Conservation (phyloP, 805 yeast genomes). For the Danielozyma ontarioensis region DNA sequence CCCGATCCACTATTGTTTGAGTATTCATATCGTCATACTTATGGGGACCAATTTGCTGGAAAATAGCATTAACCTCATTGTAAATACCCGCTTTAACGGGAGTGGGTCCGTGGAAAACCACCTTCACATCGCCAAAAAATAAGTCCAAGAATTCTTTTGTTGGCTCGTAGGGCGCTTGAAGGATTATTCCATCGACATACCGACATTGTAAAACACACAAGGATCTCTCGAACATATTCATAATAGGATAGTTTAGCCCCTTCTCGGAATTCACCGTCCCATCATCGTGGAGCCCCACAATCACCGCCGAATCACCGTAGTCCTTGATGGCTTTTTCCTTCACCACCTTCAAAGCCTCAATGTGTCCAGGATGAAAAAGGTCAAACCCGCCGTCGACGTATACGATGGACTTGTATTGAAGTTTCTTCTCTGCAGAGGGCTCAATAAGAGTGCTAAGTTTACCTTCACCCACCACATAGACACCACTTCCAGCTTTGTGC, state of each 20-base stretch:
- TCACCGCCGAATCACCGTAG: slow-evolving; percentile 37
- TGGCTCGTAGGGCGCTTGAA: slow-evolving; percentile 63
- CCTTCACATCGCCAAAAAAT: slow-evolving; percentile 33
- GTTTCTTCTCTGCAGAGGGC: slow-evolving; percentile 19
- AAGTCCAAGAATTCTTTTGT: slow-evolving; percentile 31
- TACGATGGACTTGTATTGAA: slow-evolving; percentile 22
- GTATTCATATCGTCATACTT: slow-evolving; percentile 62
- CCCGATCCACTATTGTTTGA: slow-evolving; percentile 69
- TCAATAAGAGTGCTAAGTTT: slow-evolving; percentile 27
- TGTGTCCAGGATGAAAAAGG: slow-evolving; percentile 90
- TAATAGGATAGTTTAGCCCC: slow-evolving; percentile 71
- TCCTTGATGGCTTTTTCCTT: slow-evolving; percentile 28
- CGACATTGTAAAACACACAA: slow-evolving; percentile 85
- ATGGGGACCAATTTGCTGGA: slow-evolving; percentile 45
- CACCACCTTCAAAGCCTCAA: slow-evolving; percentile 58
- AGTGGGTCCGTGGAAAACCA: slow-evolving; percentile 60
- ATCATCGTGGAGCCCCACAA: slow-evolving; percentile 69
- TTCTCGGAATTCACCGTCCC: slow-evolving; percentile 46
- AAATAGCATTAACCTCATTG: slow-evolving; percentile 23
- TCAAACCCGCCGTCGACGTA: slow-evolving; percentile 87
- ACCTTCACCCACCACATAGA: slow-evolving; percentile 32
- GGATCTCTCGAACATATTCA: slow-evolving; percentile 83
- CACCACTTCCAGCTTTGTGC: slow-evolving; percentile 51
- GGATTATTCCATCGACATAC: slow-evolving; percentile 72
- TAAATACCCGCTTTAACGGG: slow-evolving; percentile 27